Conservation (phyloP, 331 rosid species). For the Cydonia oblonga region DNA sequence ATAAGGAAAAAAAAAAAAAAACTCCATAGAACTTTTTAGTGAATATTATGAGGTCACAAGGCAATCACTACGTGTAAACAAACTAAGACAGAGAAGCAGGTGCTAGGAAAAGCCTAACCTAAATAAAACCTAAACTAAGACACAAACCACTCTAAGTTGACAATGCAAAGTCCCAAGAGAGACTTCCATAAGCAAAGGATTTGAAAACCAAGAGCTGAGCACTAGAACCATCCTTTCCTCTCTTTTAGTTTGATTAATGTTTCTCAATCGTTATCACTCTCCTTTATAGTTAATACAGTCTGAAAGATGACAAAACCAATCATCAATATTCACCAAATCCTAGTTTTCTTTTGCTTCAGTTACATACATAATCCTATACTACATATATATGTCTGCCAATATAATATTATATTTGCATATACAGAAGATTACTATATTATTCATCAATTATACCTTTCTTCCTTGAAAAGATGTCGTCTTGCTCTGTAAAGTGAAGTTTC, state of each 20-base stretch:
- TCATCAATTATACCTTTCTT: constrained; percentile 58
- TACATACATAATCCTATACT: background rate
- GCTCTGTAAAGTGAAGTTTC: constrained; percentile 94
- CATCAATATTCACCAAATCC: background rate
- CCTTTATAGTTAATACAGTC: background rate
- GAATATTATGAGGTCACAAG: constrained; percentile 13
- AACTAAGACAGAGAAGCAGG: background rate
- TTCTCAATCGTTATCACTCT: background rate
- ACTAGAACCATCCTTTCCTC: background rate
- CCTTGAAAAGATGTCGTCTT: constrained; percentile 83
- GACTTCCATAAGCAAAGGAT: background rate
- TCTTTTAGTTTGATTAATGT: background rate
- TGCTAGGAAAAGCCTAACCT: background rate
- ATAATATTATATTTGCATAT: background rate
- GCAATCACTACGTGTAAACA: background rate
- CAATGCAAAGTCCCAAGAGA: background rate
- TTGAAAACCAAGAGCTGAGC: background rate
- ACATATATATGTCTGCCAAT: background rate
- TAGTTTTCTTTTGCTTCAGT: background rate
- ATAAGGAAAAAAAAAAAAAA: background rate
- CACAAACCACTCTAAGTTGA: background rate
- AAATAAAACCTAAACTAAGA: background rate
- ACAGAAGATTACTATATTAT: background rate
- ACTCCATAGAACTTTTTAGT: background rate
- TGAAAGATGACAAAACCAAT: background rate